Base-by-base conservation (phyloP, 371 early-diverging fungal species). In the Mortierella sp. region DNA sequence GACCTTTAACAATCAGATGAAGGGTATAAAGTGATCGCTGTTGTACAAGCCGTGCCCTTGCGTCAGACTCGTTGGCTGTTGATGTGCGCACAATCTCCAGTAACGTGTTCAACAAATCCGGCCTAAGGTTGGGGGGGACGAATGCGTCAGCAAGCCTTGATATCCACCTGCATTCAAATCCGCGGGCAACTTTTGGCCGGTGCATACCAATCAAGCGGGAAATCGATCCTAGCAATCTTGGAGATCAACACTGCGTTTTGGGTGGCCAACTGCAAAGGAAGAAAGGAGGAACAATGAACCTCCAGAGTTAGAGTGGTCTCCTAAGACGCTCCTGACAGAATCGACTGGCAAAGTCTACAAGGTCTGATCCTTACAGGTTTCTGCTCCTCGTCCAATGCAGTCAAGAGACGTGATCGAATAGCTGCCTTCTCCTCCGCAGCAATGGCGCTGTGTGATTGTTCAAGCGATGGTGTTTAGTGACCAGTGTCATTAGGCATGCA, bases 181-280 rank as follows among this genome's bases (percentile, higher is more conserved):
- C n/a, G n/a, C n/a, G n/a, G n/a, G n/a, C n/a, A n/a, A n/a, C n/a
- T n/a, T n/a, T n/a, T n/a, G n/a, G n/a, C n/a, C n/a, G n/a, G n/a
- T n/a, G n/a, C 34, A 34, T 34, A 21, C 16, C 25, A 41, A 56
- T 28, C 34, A 41, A 21, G 71, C 13, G 95, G 95, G 76, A 83
- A 94, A 78, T 95, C 95, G 34, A 90, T 51, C 44, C 94, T 79
- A 13, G 94, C 92, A 63, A 95, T 91, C 64, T 92, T 90, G 43
- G 94, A 80, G 4, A 86, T 84, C 54, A 90, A 80, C 1, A 93
- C 87, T n/a, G 91, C 88, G 69, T 90, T 91, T 48, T 90, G 91
- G 12, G 85, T 80, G 29, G 90, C 87, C n/a, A 94, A 82, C 91
- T 92, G 76, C 31, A 19, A 31, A 10, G 21, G 31, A 5, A 29